These are phyloP conservation scores for Beauveria brongniartii DNA, from an alignment of 2,329 filamentous ascomycete genomes.

Conservation along the genomic window DNA sequence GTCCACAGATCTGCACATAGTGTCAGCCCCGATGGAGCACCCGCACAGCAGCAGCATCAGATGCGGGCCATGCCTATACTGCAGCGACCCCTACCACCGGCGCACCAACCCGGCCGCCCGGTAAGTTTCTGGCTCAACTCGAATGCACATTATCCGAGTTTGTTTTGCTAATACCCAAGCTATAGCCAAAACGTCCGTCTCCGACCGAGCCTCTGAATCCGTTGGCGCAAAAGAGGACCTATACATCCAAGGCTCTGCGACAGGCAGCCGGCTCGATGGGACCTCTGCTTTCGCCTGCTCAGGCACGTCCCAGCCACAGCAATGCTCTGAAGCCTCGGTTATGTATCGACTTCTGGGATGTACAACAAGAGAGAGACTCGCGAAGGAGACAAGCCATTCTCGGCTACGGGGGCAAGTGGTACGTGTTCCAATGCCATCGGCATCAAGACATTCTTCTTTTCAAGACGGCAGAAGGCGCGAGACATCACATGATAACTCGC, in stretches of 20 bases:
- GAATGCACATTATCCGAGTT: rapidly evolving
- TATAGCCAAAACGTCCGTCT: background rate
- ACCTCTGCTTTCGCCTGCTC: background rate
- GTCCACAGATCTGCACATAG: background rate
- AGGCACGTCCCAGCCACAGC: background rate
- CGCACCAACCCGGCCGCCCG: background rate
- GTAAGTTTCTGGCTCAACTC: background rate
- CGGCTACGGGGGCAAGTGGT: slow-evolving; percentile 6
- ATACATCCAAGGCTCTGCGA: background rate
- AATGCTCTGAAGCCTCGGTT: background rate
- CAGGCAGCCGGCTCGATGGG: background rate
- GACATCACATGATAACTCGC: background rate
- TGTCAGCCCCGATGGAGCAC: no score
- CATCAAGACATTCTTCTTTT: background rate
- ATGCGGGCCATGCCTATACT: background rate
- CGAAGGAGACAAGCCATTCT: background rate
- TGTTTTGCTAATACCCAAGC: background rate
- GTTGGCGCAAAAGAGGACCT: background rate
- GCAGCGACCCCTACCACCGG: background rate
- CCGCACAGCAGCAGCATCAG: background rate
- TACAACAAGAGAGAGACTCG: background rate
- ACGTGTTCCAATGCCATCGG: slow-evolving; percentile 6
- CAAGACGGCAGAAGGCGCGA: slow-evolving; percentile 4
- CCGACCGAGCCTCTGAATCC: background rate
- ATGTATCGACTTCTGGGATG: background rate